Base-by-base conservation (phyloP, 78 protist genomes). In the Speleostelium caveatum region DNA sequence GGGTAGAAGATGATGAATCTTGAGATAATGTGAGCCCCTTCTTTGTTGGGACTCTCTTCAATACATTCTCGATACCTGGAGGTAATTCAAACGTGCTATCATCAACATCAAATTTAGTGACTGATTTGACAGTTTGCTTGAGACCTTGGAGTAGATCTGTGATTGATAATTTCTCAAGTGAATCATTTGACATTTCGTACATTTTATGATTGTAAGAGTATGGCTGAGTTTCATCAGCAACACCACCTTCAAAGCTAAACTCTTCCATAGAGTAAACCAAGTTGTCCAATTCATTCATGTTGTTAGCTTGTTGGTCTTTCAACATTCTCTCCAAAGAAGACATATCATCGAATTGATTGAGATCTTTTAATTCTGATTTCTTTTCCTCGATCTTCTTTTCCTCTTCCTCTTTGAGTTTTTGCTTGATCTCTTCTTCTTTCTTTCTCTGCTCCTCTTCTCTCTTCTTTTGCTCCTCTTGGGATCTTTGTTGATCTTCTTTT, bases 201-300 rank as follows among this genome's bases (percentile, higher is more conserved):
- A 86, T 75, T 63, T 86, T 86, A n/a, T 59, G 28, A 45, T 75
- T 86, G 75, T 39, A 86, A 35, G 85, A 41, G 58, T 75, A 78
- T 41, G 86, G 87, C n/a, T 41, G 67, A 22, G 65, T 35, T 14
- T 65, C 78, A 62, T 83, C 91, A 35, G 59, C 87, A 19, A 83
- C 91, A 60, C 91, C 91, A 60, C 91, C 91, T 69, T 83, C 91
- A 32, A 83, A 83, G 12, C 79, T 59, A 75, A 83, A 83, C 5
- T 28, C 67, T 14, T 83, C 91, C 42, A 83, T 56, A 30, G 79
- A 59, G 17, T 39, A 51, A 26, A 83, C 77, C 8, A 83, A 16
- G 24, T 69, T 73, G 24, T 83, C 91, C 16, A 83, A n/a, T 14
- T 83, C 91, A 10, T 83, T 45, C 30, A 83, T 39, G 4, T 83